phyloP scores from a whole-genome alignment of 441 rosid species.

The Manihot esculenta region DNA sequence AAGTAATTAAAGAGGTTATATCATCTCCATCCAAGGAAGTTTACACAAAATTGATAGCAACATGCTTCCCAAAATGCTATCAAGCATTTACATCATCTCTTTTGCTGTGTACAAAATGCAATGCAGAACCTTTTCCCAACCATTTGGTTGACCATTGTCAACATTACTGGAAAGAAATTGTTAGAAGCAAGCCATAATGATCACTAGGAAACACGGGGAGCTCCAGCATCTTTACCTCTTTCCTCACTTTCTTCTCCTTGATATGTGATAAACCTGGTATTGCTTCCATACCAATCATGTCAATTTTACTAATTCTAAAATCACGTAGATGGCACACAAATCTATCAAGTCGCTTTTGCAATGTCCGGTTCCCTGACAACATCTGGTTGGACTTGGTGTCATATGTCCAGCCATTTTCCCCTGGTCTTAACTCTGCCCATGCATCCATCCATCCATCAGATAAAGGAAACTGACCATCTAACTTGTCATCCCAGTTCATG shows the following conservation, averaged over 20 bases:
- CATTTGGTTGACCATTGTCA: not conserved
- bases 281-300: conserved; percentile 87
- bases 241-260: conserved; percentile 78
- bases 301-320: conserved; percentile 55
- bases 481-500: conserved; percentile 93
- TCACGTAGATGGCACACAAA: conserved; percentile 59
- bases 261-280: conserved; percentile 61
- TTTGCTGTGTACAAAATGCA: conserved; percentile 14
- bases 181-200: conserved; percentile 86
- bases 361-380: conserved; percentile 71
- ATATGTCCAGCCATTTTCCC: conserved; percentile 79
- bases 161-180: conserved; percentile 40
- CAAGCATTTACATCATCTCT: conserved; percentile 2
- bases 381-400: conserved; percentile 85
- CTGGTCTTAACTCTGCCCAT: conserved; percentile 71
- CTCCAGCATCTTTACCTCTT: conserved; percentile 53
- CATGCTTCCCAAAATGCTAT: conserved; percentile 8
- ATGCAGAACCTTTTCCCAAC: not conserved
- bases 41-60: conserved; percentile 16
- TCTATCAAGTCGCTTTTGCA: conserved; percentile 77
- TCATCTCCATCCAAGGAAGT: conserved; percentile 9
- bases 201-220: conserved; percentile 96
- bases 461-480: conserved; percentile 77
- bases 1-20: not conserved
- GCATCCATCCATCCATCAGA: conserved; percentile 73